Conservation (phyloP, 768 basidiomycete genomes). For the Rhodotorula graminis region DNA sequence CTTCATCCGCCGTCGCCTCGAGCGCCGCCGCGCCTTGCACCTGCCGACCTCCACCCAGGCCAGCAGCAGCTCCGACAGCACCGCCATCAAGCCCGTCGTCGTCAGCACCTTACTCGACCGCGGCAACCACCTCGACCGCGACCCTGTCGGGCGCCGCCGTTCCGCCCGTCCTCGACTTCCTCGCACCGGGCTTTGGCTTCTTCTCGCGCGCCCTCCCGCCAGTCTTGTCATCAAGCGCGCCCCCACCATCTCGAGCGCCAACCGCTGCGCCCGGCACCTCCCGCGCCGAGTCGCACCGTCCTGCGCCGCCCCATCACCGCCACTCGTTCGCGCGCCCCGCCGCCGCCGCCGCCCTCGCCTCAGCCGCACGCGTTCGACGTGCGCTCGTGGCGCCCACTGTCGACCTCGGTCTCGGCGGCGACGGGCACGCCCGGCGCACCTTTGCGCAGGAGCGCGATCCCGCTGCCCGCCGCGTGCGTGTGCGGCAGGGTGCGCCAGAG, state of each 20-base stretch:
- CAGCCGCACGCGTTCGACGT: conserved; percentile 8
- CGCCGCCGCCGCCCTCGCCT: conserved; percentile 2
- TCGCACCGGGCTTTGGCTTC: conserved; percentile 38
- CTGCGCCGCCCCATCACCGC: neutral
- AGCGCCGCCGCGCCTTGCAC: neutral
- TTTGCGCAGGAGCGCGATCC: neutral
- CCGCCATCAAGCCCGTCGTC: neutral
- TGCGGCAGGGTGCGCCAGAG: conserved; percentile 18
- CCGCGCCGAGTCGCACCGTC: neutral
- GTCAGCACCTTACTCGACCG: neutral
- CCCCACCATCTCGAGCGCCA: neutral
- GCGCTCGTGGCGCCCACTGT: neutral
- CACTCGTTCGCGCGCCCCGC: neutral
- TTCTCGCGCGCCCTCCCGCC: conserved; percentile 33
- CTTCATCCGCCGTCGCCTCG: neutral
- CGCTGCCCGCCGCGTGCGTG: conserved; percentile 1
- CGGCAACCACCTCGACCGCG: neutral
- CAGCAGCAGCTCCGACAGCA: neutral
- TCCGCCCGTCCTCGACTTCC: conserved; percentile 24
- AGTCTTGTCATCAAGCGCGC: neutral
- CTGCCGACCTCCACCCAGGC: neutral
- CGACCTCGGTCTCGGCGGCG: neutral
- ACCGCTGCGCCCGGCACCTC: neutral
- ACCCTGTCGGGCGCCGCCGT: neutral
- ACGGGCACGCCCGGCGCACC: too few species aligned